Evolutionary conservation across 148 eudicot species (phyloP).

Genomic region (Cornus florida): DNA sequence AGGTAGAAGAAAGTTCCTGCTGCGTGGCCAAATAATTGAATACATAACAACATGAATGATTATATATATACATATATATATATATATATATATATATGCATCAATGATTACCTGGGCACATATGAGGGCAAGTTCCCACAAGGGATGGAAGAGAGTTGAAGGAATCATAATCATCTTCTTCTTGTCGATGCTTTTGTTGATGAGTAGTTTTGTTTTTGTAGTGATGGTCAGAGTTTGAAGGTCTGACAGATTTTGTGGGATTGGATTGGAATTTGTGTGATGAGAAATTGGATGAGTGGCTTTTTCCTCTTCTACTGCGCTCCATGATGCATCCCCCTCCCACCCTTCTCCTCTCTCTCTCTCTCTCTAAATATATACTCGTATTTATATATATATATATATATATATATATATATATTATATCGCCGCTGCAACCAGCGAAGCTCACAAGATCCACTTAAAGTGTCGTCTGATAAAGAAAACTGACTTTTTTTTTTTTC

Average conservation of each 20-base stretch:
- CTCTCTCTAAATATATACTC: not conserved
- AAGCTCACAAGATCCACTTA: too few species aligned
- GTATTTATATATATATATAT: too few species aligned
- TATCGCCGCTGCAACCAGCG: too few species aligned
- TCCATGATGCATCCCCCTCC: not conserved
- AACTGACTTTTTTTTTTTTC: too few species aligned
- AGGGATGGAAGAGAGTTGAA: conserved; percentile 24
- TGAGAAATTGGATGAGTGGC: not conserved
- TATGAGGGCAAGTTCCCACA: conserved; percentile 85
- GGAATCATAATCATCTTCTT: conserved; percentile 20
- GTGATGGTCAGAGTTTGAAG: conserved; percentile 6
- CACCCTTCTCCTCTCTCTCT: not conserved
- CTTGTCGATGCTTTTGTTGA: not conserved
- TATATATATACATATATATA: too few species aligned
- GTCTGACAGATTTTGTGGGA: not conserved
- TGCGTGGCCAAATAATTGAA: too few species aligned
- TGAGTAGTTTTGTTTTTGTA: not conserved
- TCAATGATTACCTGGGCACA: conserved; percentile 74
- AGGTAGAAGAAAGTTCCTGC: not conserved
- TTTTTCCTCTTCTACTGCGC: conserved; percentile 7
- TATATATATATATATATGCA: not conserved
- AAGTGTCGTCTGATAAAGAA: too few species aligned
- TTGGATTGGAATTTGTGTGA: not conserved
- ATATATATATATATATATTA: too few species aligned
- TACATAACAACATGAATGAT: too few species aligned